Percentiles rank a stretch among this genome's conserved stretches.
These are phyloP conservation scores for Pleurotus eryngii DNA, from an alignment of 768 basidiomycete species.

Conservation along the genomic window DNA sequence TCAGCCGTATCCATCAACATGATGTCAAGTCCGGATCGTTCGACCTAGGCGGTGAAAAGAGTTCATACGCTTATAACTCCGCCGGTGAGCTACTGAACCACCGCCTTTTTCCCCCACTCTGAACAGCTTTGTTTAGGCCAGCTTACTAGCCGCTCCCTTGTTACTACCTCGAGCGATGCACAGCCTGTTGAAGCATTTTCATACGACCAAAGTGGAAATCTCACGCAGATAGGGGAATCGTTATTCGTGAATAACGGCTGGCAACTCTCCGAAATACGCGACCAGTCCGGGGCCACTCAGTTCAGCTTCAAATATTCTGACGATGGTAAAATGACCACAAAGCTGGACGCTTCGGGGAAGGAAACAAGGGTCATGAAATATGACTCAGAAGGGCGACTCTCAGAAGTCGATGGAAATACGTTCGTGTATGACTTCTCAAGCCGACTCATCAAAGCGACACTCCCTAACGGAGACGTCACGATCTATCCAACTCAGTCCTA, in stretches of 20 bases:
- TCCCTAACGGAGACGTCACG: background rate
- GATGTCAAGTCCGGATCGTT: background rate
- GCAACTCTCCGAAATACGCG: slow-evolving; percentile 9
- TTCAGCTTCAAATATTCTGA: slow-evolving; percentile 2
- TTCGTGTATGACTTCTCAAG: slow-evolving; percentile 10
- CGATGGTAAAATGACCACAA: slow-evolving; percentile 3
- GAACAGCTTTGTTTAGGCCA: background rate
- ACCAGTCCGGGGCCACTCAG: background rate
- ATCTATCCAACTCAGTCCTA: slow-evolving; percentile 10
- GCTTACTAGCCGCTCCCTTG: background rate
- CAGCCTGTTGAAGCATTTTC: background rate
- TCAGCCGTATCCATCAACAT: slow-evolving; percentile 2
- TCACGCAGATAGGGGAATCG: slow-evolving; percentile 6
- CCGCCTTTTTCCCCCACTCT: no score
- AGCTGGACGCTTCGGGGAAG: slow-evolving; percentile 1
- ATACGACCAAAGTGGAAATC: slow-evolving; percentile 10
- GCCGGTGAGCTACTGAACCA: background rate
- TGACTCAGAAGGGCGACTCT: background rate
- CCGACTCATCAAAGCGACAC: slow-evolving; percentile 9
- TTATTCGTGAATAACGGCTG: slow-evolving; percentile 9
- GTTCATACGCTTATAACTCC: background rate
- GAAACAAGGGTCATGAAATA: background rate
- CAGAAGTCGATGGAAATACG: background rate
- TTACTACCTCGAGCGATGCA: background rate
- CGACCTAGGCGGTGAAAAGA: background rate